These are phyloP conservation scores for Fermentozyma sake DNA, from an alignment of 1,139 yeast genomes.

Conservation along the genomic window DNA sequence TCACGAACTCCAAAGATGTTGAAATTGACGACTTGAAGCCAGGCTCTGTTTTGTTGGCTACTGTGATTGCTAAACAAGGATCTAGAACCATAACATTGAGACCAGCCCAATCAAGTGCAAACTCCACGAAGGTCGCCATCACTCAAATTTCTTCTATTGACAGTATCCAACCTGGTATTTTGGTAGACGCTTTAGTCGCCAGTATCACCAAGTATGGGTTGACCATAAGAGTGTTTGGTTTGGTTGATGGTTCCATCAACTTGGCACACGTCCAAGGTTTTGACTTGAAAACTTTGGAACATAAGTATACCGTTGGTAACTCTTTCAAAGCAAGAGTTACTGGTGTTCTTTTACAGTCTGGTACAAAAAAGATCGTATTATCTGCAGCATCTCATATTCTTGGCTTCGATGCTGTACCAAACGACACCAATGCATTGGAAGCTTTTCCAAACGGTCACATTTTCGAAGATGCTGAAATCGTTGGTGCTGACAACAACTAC, in stretches of 20 bases:
- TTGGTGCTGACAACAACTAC: slow-evolving; percentile 53
- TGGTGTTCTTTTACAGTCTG: slow-evolving; percentile 54
- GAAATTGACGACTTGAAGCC: slow-evolving; percentile 17
- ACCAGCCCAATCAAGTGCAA: slow-evolving; percentile 23
- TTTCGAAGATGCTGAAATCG: slow-evolving; percentile 55
- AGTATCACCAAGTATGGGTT: slow-evolving; percentile 60
- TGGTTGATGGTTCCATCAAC: slow-evolving; percentile 68
- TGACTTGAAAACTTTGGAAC: slow-evolving; percentile 47
- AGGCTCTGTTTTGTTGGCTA: slow-evolving; percentile 51
- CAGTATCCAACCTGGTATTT: slow-evolving; percentile 78
- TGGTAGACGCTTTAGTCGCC: slow-evolving; percentile 70
- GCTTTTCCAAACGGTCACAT: slow-evolving; percentile 78
- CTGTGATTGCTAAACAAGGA: slow-evolving; percentile 39
- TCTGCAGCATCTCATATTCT: slow-evolving; percentile 60
- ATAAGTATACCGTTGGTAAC: slow-evolving; percentile 63
- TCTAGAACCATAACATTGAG: slow-evolving; percentile 63
- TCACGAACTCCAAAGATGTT: slow-evolving; percentile 21
- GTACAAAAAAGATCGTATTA: slow-evolving; percentile 56
- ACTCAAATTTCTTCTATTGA: slow-evolving; percentile 65
- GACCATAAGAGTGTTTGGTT: slow-evolving; percentile 64
- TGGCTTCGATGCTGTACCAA: slow-evolving; percentile 21
- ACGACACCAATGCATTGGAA: slow-evolving; percentile 39
- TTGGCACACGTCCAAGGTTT: slow-evolving; percentile 59
- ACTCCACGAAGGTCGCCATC: slow-evolving; percentile 41
- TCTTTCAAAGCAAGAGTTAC: slow-evolving; percentile 65